Percentiles rank a stretch among this genome's conserved stretches.
Evolutionary conservation across 2,329 filamentous ascomycete species (phyloP).

Genomic region (Westerdykella aurantiaca): DNA sequence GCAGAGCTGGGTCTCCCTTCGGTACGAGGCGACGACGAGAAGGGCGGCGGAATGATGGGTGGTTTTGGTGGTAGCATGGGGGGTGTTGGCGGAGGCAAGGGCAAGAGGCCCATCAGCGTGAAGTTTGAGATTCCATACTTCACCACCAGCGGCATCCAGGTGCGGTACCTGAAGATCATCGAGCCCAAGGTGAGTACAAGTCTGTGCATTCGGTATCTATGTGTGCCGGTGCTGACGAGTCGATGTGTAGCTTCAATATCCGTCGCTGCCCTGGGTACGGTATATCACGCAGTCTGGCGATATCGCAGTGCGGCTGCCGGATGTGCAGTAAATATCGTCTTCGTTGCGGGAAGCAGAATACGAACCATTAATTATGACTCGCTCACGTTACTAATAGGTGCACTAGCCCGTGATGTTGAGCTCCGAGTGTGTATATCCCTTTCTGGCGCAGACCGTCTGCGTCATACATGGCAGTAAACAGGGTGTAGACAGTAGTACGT

Average conservation of each 20-base stretch:
- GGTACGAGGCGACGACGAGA: slow-evolving; percentile 91
- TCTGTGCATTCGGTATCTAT: neutral
- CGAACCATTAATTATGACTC: too few relatives aligned
- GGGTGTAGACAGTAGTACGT: too few relatives aligned
- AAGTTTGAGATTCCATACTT: slow-evolving; percentile 99
- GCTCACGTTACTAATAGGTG: too few relatives aligned
- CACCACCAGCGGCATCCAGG: slow-evolving; percentile 98
- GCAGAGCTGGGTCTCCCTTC: slow-evolving; percentile 91
- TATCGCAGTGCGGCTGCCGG: slow-evolving; percentile 91
- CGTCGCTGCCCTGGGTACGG: slow-evolving; percentile 91
- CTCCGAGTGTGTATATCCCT: too few relatives aligned
- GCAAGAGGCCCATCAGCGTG: slow-evolving; percentile 94
- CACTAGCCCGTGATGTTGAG: too few relatives aligned
- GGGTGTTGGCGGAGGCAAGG: slow-evolving; percentile 72
- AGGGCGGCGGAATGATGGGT: slow-evolving; percentile 94
- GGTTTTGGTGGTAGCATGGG: slow-evolving; percentile 97
- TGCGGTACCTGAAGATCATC: slow-evolving; percentile 97
- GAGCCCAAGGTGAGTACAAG: slow-evolving; percentile 82
- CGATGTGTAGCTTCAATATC: slow-evolving; percentile 80
- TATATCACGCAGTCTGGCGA: slow-evolving; percentile 98
- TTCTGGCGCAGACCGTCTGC: too few relatives aligned
- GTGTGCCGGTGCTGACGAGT: slow-evolving; percentile 7
- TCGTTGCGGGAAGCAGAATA: too few relatives aligned
- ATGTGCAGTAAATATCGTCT: slow-evolving; percentile 57
- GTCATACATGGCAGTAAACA: too few relatives aligned